phyloP scores from a whole-genome alignment of 768 basidiomycete species.

The Lyophyllum atratum region DNA sequence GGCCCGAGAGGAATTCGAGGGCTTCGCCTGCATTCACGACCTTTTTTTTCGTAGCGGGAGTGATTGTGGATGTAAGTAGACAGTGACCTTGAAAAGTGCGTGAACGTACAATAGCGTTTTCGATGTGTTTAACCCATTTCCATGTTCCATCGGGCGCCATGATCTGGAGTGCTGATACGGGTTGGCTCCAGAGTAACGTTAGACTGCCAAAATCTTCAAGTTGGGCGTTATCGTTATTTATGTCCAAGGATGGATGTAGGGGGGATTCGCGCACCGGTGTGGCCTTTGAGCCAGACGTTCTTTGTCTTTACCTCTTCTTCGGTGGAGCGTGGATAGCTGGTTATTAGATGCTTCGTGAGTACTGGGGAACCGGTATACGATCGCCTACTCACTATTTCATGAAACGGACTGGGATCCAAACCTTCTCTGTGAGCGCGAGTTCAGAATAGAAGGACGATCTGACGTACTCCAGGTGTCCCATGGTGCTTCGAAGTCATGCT shows the following conservation, averaged over 20 bases:
- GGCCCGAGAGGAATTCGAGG: conserved; percentile 49
- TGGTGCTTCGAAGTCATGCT: conserved; percentile 36
- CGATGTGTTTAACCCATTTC: conserved; percentile 51
- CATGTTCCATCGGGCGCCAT: conserved; percentile 40
- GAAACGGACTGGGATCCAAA: conserved; percentile 35
- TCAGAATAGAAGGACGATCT: background rate
- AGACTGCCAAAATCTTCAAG: conserved; percentile 42
- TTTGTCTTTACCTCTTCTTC: conserved; percentile 45
- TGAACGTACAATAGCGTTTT: conserved; percentile 36
- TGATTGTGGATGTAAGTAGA: background rate
- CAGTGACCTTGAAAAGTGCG: background rate
- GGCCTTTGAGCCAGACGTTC: conserved; percentile 53
- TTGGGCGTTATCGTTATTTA: background rate
- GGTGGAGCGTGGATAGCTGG: conserved; percentile 41
- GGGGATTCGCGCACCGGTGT: conserved; percentile 34
- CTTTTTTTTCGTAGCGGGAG: too few species aligned
- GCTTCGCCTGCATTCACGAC: conserved; percentile 50
- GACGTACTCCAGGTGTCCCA: conserved; percentile 37
- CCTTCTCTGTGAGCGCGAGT: background rate
- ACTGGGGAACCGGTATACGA: background rate
- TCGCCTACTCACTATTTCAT: conserved; percentile 50
- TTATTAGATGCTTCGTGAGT: background rate
- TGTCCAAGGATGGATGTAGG: background rate
- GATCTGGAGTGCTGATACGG: conserved; percentile 49
- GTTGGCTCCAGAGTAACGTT: conserved; percentile 51